These are phyloP conservation scores for Boletus eberwhitei DNA, from an alignment of 768 basidiomycete species.

Conservation along the genomic window DNA sequence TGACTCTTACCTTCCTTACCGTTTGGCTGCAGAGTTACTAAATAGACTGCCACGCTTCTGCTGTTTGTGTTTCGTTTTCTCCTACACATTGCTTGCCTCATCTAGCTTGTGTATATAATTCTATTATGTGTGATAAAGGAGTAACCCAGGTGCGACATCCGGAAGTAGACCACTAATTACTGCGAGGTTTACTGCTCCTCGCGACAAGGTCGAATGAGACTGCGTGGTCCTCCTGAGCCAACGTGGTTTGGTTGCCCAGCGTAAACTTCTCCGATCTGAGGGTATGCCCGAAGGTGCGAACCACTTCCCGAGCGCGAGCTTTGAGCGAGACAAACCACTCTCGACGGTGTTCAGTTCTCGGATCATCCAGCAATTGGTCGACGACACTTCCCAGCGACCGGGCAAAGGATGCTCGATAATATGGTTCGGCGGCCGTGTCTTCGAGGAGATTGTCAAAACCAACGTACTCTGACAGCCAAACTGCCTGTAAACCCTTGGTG, in stretches of 20 bases:
- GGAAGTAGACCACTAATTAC: constrained; percentile 9
- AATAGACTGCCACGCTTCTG: constrained; percentile 1
- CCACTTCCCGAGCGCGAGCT: constrained; percentile 17
- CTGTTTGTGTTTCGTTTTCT: neutral
- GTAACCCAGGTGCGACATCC: neutral
- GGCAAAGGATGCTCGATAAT: constrained; percentile 49
- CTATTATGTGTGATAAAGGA: neutral
- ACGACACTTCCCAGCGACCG: constrained; percentile 42
- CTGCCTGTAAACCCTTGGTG: constrained; percentile 53
- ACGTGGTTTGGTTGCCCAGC: constrained; percentile 24
- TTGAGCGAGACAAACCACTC: constrained; percentile 19
- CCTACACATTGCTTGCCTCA: constrained; percentile 2
- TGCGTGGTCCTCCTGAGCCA: constrained; percentile 26
- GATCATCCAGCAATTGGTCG: constrained; percentile 30
- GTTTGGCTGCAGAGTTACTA: neutral
- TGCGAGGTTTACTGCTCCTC: constrained; percentile 27
- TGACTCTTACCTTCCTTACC: neutral
- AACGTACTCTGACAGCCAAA: constrained; percentile 55
- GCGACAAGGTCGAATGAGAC: constrained; percentile 31
- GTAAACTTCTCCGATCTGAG: constrained; percentile 18
- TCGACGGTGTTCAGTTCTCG: constrained; percentile 14
- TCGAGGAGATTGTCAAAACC: constrained; percentile 38
- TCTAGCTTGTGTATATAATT: constrained; percentile 8
- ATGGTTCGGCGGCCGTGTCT: constrained; percentile 22
- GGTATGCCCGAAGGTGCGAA: constrained; percentile 9